These are phyloP conservation scores for Hygrocybe coccinea DNA, from an alignment of 768 basidiomycete species.

Conservation along the genomic window DNA sequence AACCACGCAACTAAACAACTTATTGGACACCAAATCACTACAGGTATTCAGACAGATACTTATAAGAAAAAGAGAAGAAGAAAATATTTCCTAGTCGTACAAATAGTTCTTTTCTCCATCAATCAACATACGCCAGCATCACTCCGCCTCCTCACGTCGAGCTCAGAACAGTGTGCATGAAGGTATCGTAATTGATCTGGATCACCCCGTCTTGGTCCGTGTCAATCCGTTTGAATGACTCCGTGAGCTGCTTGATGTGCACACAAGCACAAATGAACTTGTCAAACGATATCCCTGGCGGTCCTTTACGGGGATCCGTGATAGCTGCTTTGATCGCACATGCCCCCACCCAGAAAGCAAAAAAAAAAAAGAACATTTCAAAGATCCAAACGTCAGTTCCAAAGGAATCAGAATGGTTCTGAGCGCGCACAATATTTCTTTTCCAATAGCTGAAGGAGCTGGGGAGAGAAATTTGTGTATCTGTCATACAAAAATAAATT, in stretches of 20 bases:
- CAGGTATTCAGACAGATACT: conserved; percentile 1
- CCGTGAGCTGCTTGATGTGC: conserved; percentile 70
- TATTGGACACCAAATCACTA: background rate
- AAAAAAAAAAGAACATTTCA: too few relatives aligned
- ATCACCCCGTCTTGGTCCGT: conserved; percentile 70
- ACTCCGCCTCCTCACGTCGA: conserved; percentile 46
- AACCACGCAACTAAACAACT: background rate
- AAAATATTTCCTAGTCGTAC: background rate
- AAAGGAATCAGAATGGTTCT: background rate
- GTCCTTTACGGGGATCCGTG: conserved; percentile 27
- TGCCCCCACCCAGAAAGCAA: too few relatives aligned
- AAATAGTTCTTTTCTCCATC: background rate
- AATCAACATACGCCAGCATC: too few relatives aligned
- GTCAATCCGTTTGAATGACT: conserved; percentile 75
- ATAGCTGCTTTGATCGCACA: conserved; percentile 52
- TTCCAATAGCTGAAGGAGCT: conserved; percentile 59
- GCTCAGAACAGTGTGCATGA: conserved; percentile 66
- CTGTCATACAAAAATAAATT: conserved; percentile 31
- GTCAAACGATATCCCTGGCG: conserved; percentile 78
- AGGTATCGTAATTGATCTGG: conserved; percentile 73
- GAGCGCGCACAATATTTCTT: conserved; percentile 67
- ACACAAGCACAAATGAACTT: conserved; percentile 84
- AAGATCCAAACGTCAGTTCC: background rate
- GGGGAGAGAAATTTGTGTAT: conserved; percentile 60
- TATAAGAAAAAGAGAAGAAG: background rate